phyloP scores from a whole-genome alignment of 1,284 basidiomycete genomes.

The Naganishia liquefaciens region DNA sequence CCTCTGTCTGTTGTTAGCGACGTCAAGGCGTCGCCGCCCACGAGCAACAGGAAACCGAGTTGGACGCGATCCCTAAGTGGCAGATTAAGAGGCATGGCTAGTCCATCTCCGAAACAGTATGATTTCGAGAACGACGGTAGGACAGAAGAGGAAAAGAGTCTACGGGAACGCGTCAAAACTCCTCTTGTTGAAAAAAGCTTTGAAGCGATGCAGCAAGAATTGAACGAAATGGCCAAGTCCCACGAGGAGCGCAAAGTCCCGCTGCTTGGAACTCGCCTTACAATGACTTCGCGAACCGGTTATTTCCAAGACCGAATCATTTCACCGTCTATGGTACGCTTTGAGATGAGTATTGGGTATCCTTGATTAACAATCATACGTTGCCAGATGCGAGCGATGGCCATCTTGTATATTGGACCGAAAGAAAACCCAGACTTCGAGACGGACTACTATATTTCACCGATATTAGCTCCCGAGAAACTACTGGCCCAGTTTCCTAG shows the following conservation, averaged over 20 bases:
- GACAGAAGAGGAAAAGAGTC: slow-evolving; percentile 54
- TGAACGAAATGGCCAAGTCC: slow-evolving; percentile 37
- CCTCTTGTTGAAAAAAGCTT: slow-evolving; percentile 43
- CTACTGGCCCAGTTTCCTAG: slow-evolving; percentile 91
- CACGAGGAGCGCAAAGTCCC: slow-evolving; percentile 39
- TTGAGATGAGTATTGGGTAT: slow-evolving; percentile 5
- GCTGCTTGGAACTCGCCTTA: slow-evolving; percentile 77
- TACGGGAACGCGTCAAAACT: slow-evolving; percentile 54
- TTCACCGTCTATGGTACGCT: slow-evolving; percentile 82
- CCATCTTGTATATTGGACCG: slow-evolving; percentile 93
- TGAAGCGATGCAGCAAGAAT: slow-evolving; percentile 37
- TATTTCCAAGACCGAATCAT: slow-evolving; percentile 92
- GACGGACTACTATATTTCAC: slow-evolving; percentile 92
- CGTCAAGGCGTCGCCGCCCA: slow-evolving; percentile 51
- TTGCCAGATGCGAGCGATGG: slow-evolving; percentile 92
- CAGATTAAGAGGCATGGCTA: slow-evolving; percentile 17
- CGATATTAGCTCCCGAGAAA: slow-evolving; percentile 79
- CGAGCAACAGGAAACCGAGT: slow-evolving; percentile 53
- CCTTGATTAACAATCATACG: background rate
- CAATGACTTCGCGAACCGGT: slow-evolving; percentile 93
- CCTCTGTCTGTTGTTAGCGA: slow-evolving; percentile 85
- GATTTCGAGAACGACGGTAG: slow-evolving; percentile 19
- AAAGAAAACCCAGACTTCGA: slow-evolving; percentile 88
- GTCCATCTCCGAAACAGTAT: background rate
- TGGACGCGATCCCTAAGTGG: slow-evolving; percentile 31